Evolutionary conservation across 2,329 filamentous ascomycete genomes (phyloP).

Genomic region (Neobulgaria alba): DNA sequence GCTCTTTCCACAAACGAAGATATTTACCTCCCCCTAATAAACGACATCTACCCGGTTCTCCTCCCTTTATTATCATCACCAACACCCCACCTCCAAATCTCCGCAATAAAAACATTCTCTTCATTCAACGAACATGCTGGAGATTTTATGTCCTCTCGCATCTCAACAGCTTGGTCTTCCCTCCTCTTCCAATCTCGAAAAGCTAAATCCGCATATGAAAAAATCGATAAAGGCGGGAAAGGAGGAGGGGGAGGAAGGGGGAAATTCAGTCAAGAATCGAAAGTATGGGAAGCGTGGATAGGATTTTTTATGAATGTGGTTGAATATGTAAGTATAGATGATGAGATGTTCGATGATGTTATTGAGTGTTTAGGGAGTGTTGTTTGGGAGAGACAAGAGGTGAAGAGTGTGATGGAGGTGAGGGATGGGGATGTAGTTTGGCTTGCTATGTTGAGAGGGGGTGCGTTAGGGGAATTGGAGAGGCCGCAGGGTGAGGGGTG

Average conservation of each 20-base stretch:
- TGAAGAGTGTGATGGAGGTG: constrained; percentile 49
- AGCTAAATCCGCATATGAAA: constrained; percentile 32
- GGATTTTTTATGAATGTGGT: constrained; percentile 52
- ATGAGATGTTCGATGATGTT: constrained; percentile 63
- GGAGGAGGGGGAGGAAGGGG: constrained; percentile 36
- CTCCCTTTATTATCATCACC: constrained; percentile 57
- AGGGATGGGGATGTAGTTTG: constrained; percentile 72
- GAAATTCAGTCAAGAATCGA: constrained; percentile 50
- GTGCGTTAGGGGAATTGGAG: constrained; percentile 28
- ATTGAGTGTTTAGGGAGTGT: constrained; percentile 50
- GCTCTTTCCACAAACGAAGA: constrained; percentile 70
- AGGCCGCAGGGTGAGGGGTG: constrained; percentile 38
- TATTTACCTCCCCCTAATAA: constrained; percentile 79
- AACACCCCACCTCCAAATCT: constrained; percentile 60
- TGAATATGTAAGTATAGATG: constrained; percentile 53
- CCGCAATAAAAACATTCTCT: constrained; percentile 60
- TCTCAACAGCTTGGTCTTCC: constrained; percentile 64
- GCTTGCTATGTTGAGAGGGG: constrained; percentile 40
- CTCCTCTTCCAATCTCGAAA: constrained; percentile 43
- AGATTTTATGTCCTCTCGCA: constrained; percentile 69
- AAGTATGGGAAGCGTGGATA: constrained; percentile 56
- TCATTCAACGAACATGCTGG: constrained; percentile 65
- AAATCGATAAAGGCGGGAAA: constrained; percentile 17
- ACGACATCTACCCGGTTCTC: constrained; percentile 83
- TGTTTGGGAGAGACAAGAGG: constrained; percentile 37